These are phyloP conservation scores for Macadamia integrifolia DNA, from an alignment of 164 flowering plant genomes.

Conservation along the genomic window DNA sequence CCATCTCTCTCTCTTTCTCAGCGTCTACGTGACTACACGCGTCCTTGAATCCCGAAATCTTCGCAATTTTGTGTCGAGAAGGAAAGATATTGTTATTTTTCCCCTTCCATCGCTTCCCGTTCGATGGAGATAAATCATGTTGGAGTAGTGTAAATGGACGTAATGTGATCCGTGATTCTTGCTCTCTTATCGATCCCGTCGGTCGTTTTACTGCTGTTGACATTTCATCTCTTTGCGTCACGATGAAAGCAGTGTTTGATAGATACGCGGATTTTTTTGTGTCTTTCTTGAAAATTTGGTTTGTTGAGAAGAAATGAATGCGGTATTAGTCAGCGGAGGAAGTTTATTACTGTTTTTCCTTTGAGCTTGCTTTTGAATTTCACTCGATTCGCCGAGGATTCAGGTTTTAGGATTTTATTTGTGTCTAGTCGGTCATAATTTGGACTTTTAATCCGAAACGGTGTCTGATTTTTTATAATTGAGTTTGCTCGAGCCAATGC, in stretches of 20 bases:
- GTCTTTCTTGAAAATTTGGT: neutral
- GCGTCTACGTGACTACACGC: constrained; percentile 1
- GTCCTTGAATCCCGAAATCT: constrained; percentile 5
- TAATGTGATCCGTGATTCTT: neutral
- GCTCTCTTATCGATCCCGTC: constrained; percentile 5
- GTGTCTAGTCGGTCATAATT: constrained; percentile 5
- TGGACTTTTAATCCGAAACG: neutral
- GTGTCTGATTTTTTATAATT: constrained; percentile 10
- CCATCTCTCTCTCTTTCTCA: neutral
- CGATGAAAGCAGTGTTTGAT: neutral
- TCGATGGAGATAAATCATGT: neutral
- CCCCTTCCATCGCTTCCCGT: neutral
- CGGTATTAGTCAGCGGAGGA: neutral
- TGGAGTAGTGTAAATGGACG: constrained; percentile 1
- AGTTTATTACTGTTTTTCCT: neutral
- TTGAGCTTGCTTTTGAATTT: neutral
- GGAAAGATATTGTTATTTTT: neutral
- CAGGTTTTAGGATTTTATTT: constrained; percentile 12
- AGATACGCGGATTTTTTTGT: neutral
- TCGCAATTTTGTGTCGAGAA: neutral
- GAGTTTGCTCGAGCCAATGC: constrained; percentile 16
- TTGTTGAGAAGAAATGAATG: neutral
- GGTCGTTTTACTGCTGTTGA: neutral
- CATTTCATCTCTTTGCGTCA: neutral
- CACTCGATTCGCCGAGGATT: neutral